phyloP scores from a whole-genome alignment of 176 grass and related monocot genomes.

The Canna indica region DNA sequence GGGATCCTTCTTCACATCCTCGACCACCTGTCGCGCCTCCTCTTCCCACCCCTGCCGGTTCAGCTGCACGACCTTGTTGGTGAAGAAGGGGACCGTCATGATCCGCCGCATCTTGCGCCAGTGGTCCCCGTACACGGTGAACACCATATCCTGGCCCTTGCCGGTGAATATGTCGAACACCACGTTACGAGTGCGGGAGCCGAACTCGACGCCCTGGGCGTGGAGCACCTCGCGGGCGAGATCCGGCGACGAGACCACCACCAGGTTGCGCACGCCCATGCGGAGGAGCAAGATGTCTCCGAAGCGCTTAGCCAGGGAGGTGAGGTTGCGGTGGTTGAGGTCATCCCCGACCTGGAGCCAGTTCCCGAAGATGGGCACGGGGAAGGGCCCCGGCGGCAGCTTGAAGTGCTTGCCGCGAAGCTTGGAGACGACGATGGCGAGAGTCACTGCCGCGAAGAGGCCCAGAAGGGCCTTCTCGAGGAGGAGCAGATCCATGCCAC shows the following conservation, averaged over 20 bases:
- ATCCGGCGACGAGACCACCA: conserved; percentile 65
- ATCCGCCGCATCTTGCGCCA: conserved; percentile 99
- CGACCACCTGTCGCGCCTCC: conserved; percentile 64
- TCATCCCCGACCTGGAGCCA: conserved; percentile 97
- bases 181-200: conserved; percentile 89
- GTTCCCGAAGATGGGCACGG: conserved; percentile 72
- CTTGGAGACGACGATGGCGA: conserved; percentile 64
- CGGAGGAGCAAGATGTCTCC: conserved; percentile 80
- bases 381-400: conserved; percentile 42
- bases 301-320: conserved; percentile 51
- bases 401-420: conserved; percentile 56
- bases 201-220: conserved; percentile 94
- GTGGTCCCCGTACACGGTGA: conserved; percentile 91
- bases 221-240: conserved; percentile 89
- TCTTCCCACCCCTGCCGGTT: conserved; percentile 77
- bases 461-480: conserved; percentile 84
- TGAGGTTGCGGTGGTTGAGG: conserved; percentile 82
- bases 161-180: conserved; percentile 98
- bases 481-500: conserved; percentile 46
- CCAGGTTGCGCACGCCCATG: conserved; percentile 91
- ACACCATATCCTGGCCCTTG: conserved; percentile 86
- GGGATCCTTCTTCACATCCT: conserved; percentile 46
- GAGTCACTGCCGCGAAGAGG: conserved; percentile 62
- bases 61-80: conserved; percentile 74
- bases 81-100: conserved; percentile 96